These are phyloP conservation scores for Pyrenophora seminiperda DNA, from an alignment of 2,329 filamentous ascomycete species.

Conservation along the genomic window DNA sequence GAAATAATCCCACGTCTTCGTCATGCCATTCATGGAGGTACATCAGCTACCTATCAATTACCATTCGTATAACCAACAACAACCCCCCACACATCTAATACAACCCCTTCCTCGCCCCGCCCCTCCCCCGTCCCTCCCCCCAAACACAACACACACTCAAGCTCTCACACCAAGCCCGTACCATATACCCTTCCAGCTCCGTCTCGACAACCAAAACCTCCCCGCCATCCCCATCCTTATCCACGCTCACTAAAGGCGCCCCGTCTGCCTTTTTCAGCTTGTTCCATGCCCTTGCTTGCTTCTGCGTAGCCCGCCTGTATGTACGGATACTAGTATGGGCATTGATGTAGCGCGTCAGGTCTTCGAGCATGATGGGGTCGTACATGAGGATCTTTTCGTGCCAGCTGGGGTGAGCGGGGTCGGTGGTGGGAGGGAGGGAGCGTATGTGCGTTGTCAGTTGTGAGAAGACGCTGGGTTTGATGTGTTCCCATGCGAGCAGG, in stretches of 20 bases:
- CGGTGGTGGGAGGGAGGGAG: slow-evolving; percentile 47
- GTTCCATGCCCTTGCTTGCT: slow-evolving; percentile 40
- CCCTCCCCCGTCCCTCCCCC: slow-evolving; percentile 56
- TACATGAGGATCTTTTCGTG: slow-evolving; percentile 93
- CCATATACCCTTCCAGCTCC: slow-evolving; percentile 56
- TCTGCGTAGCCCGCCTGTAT: slow-evolving; percentile 36
- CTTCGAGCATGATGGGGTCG: slow-evolving; percentile 86
- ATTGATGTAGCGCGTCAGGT: slow-evolving; percentile 83
- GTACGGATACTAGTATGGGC: slow-evolving; percentile 28
- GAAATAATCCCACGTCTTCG: too few species aligned
- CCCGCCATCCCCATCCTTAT: slow-evolving; percentile 12
- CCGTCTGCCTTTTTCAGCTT: slow-evolving; percentile 22
- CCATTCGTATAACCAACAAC: not conserved
- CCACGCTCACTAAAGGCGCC: slow-evolving; percentile 16
- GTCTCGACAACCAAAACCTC: slow-evolving; percentile 33
- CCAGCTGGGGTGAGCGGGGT: slow-evolving; percentile 66
- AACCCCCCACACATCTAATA: slow-evolving; percentile 17
- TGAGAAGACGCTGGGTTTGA: slow-evolving; percentile 50
- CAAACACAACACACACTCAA: slow-evolving; percentile 84
- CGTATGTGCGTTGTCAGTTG: slow-evolving; percentile 58
- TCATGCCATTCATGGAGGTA: too few species aligned
- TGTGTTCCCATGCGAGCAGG: slow-evolving; percentile 37
- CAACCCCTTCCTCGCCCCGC: slow-evolving; percentile 26
- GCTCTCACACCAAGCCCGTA: slow-evolving; percentile 89
- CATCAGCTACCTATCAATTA: not conserved